Evolutionary conservation across 2,329 filamentous ascomycete species (phyloP).

Genomic region (Elsinoe ampelina): DNA sequence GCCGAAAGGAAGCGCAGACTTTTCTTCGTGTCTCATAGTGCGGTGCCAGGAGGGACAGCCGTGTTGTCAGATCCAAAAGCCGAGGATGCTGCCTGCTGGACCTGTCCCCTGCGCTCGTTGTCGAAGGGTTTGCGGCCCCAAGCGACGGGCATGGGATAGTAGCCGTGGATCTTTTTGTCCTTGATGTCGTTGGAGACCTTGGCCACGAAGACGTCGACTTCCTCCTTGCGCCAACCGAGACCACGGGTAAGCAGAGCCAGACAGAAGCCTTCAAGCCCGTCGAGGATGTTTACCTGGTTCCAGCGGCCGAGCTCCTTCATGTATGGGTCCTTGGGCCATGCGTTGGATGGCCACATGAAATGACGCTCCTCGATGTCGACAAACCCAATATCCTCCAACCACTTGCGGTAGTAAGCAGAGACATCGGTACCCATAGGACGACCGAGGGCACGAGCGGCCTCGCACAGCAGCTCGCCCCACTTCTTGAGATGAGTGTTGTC

Average conservation of each 20-base stretch:
- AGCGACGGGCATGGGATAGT: constrained; percentile 31
- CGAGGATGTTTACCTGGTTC: constrained; percentile 34
- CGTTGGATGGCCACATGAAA: constrained; percentile 35
- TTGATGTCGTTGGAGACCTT: constrained; percentile 27
- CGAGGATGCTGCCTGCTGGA: background rate
- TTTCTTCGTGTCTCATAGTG: constrained; percentile 3
- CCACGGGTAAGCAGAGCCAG: constrained; percentile 34
- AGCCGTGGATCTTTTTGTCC: constrained; percentile 29
- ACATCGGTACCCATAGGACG: constrained; percentile 33
- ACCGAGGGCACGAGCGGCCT: constrained; percentile 33
- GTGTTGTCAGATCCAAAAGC: background rate
- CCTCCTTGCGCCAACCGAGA: constrained; percentile 34
- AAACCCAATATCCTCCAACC: constrained; percentile 35
- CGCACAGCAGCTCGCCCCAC: constrained; percentile 30
- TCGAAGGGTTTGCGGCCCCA: constrained; percentile 26
- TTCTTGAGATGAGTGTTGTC: constrained; percentile 24
- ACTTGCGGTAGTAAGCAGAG: constrained; percentile 29
- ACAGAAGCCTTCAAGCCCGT: constrained; percentile 36
- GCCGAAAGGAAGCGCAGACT: background rate
- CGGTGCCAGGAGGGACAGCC: background rate
- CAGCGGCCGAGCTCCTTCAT: constrained; percentile 43
- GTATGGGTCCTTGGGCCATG: constrained; percentile 40
- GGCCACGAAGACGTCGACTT: constrained; percentile 36
- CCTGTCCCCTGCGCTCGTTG: constrained; percentile 14
- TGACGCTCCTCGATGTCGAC: constrained; percentile 33